Base-by-base conservation (phyloP, 345 rosid species). In the Citrus sp. region DNA sequence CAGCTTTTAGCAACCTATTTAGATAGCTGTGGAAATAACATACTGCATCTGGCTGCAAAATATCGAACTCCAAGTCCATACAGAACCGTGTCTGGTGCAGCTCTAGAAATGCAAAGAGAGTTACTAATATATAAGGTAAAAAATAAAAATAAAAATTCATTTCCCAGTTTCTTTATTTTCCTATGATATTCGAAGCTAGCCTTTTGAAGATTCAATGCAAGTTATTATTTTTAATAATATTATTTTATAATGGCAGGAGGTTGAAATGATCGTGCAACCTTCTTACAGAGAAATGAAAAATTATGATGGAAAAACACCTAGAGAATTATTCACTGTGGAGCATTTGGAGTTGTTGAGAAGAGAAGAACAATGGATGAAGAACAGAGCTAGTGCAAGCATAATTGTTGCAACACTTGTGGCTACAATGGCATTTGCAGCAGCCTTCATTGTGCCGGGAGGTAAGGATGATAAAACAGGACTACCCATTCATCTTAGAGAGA, bases 361-460 rank as follows among this genome's bases (percentile, higher is more conserved):
- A 1, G 72, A 54, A 5, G 63, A 76, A 66, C 7, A 1, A 13
- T 51, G 79, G 72, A 51, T 54, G 51, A 65, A 32, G 32, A 4
- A 16, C 1, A 34, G 28, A 65, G 46, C 79, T n/a, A 22, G 21
- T 6, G 40, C 76, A 14, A 49, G 70, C 4, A 62, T 66, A 37
- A 27, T 78, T 34, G 76, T 78, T 14, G 76, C 76, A 10, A 55
- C 81, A 32, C 76, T 78, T 19, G n/a, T 22, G 61, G 61, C 49
- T 42, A 42, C 14, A 42, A 42, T 42, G 49, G 49, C 2, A 42
- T 42, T 42, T 42, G 49, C 49, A 42, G 49, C 49, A 42, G 49
- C 49, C 49, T 42, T 42, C 16, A 42, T 3, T 10, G 49, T 42
- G 14, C 16, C 49, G 49, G 14, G 49, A 3, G 49, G 49, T 42